Evolutionary conservation across 2,329 filamentous ascomycete species (phyloP), one percentile per base, ranked within the genome.

Genomic region (Aspergillus ochraceoroseus): DNA sequence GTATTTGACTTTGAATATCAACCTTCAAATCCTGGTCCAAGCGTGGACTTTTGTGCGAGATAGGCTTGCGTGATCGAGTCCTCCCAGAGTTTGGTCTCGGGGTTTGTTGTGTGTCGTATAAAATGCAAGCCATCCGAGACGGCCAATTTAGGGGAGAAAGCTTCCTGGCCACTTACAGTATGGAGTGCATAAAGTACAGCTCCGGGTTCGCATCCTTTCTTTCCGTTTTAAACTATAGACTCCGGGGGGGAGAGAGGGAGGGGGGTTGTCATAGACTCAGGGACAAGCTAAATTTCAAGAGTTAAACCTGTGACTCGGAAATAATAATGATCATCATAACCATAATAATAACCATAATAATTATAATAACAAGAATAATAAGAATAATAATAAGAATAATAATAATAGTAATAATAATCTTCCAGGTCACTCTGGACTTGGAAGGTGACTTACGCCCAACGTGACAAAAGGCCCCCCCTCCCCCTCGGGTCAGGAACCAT

Each of bases 81-180:
- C n/a, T n/a, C n/a, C n/a, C n/a, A n/a, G n/a, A 17, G 20, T 12
- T 23, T 32, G 17, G 13, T 9, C 15, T n/a, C 18, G 30, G 30
- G 20, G 27, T 14, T 20, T 14, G 14, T 19, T 30, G 9, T 25
- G 29, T 7, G 45, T 45, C 17, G 34, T 29, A 45, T 42, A 40
- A 38, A 23, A 38, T 48, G 38, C 45, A 48, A 44, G 42, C 45
- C 45, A 43, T 42, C 42, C 38, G 28, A 32, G 31, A 40, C 41
- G 32, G 36, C 23, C 33, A 38, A 40, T 44, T n/a, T 37, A 43
- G 28, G 34, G 30, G 19, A 28, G 19, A 28, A n/a, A 33, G 22
- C 20, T 17, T 22, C 6, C 25, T 13, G 30, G 15, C 14, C 29
- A 29, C 12, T 40, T 12, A 17, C n/a, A n/a, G n/a, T 35, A 26